phyloP scores from a whole-genome alignment of 768 basidiomycete genomes.

The Russula ochroleuca region DNA sequence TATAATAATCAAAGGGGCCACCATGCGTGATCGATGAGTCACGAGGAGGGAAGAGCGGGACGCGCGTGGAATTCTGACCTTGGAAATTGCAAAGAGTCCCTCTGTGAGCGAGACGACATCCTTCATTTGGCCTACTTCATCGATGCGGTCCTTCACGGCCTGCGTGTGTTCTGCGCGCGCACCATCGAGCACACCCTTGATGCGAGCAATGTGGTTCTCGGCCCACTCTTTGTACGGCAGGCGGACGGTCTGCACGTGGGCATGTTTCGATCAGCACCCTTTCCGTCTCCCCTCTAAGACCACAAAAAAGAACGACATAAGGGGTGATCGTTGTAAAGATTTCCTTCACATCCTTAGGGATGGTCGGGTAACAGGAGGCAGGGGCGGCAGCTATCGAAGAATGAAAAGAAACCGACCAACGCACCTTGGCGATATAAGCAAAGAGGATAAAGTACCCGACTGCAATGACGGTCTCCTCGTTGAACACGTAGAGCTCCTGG shows the following conservation, averaged over 20 bases:
- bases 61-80: constrained; percentile 45
- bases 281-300: neutral
- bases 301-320: neutral
- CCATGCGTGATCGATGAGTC: neutral
- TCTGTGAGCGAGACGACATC: constrained; percentile 91
- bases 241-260: constrained; percentile 52
- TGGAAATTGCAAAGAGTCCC: constrained; percentile 86
- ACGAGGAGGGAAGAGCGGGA: neutral
- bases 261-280: neutral
- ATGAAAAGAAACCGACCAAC: constrained; percentile 27
- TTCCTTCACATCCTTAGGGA: neutral
- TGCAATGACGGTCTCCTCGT: constrained; percentile 91
- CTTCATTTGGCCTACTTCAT: constrained; percentile 88
- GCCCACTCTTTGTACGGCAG: constrained; percentile 95
- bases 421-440: constrained; percentile 74
- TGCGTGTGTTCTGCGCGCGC: constrained; percentile 88
- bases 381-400: constrained; percentile 1
- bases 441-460: constrained; percentile 81
- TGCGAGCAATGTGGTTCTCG: constrained; percentile 76
- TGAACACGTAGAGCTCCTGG: constrained; percentile 95
- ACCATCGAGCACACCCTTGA: constrained; percentile 73
- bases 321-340: neutral
- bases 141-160: constrained; percentile 90
- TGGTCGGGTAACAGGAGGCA: neutral
- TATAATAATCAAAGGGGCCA: constrained; percentile 32